Evolutionary conservation across 2,329 filamentous ascomycete genomes (phyloP).

Genomic region (Stagonosporopsis chrysanthemi): DNA sequence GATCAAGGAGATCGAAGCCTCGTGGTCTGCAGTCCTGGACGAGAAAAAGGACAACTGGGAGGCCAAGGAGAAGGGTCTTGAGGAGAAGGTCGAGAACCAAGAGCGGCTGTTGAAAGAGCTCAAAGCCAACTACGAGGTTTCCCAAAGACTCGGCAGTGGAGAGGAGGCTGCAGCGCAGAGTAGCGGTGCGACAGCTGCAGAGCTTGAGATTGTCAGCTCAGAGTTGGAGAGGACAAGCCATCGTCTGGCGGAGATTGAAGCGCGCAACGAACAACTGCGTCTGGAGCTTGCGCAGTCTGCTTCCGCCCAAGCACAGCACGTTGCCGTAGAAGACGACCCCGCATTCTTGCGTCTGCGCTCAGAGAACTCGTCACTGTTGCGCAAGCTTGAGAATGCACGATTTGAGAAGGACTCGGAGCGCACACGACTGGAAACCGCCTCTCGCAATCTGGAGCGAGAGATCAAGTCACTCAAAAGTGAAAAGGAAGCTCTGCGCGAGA

Average conservation of each 20-base stretch:
- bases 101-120: constrained; percentile 91
- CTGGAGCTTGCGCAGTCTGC: constrained; percentile 90
- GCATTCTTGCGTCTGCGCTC: constrained; percentile 85
- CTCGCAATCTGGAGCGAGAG: constrained; percentile 82
- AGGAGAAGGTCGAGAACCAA: constrained; percentile 94
- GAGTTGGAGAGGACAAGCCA: constrained; percentile 90
- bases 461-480: constrained; percentile 77
- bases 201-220: constrained; percentile 90
- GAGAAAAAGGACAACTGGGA: constrained; percentile 98
- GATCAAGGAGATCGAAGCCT: constrained; percentile 87
- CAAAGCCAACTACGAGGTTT: constrained; percentile 97
- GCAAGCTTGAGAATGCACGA: constrained; percentile 83
- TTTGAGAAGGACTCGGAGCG: constrained; percentile 85
- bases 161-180: constrained; percentile 67
- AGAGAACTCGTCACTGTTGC: constrained; percentile 89
- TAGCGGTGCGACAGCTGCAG: constrained; percentile 78
- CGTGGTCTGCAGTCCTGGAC: constrained; percentile 86
- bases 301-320: constrained; percentile 69
- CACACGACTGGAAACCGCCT: constrained; percentile 75
- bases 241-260: constrained; percentile 87
- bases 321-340: constrained; percentile 84
- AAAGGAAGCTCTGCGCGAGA: constrained; percentile 78
- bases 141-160: constrained; percentile 81
- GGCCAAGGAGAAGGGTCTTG: constrained; percentile 86
- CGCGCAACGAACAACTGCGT: constrained; percentile 90